Percentiles rank a stretch among this genome's conserved stretches.
These are phyloP conservation scores for Pichia gijzeniarum DNA, from an alignment of 805 yeast species.

Conservation along the genomic window DNA sequence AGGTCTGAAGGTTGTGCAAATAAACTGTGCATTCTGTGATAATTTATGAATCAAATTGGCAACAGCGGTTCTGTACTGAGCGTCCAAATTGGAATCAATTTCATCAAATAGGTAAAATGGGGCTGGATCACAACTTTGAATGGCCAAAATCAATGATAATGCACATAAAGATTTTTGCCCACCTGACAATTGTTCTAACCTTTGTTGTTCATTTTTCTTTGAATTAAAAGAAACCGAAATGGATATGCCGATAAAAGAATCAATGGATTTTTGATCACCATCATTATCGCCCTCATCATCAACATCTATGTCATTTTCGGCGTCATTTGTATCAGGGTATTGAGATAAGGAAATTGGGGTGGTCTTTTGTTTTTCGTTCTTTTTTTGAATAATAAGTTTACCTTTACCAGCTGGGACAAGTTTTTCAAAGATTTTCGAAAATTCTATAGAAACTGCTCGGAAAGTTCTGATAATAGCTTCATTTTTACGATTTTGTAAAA, in stretches of 20 bases:
- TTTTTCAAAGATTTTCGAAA: slow-evolving; percentile 66
- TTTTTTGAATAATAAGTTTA: slow-evolving; percentile 55
- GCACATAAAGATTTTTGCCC: slow-evolving; percentile 98
- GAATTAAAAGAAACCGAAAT: slow-evolving; percentile 88
- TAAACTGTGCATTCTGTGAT: slow-evolving; percentile 74
- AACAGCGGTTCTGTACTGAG: slow-evolving; percentile 84
- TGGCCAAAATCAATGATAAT: slow-evolving; percentile 84
- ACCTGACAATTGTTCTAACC: slow-evolving; percentile 89
- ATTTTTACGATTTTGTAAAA: slow-evolving; percentile 70
- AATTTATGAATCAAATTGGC: slow-evolving; percentile 66
- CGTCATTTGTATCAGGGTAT: slow-evolving; percentile 10
- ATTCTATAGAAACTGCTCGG: slow-evolving; percentile 65
- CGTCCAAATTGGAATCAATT: slow-evolving; percentile 91
- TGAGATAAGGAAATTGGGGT: slow-evolving; percentile 14
- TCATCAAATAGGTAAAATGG: slow-evolving; percentile 96
- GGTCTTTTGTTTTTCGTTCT: slow-evolving; percentile 15
- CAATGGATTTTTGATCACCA: slow-evolving; percentile 29
- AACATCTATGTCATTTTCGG: slow-evolving; percentile 13
- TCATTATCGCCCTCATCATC: slow-evolving; percentile 19
- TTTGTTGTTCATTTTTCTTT: slow-evolving; percentile 74
- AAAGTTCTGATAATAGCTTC: slow-evolving; percentile 78
- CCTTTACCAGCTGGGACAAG: slow-evolving; percentile 85
- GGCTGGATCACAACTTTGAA: slow-evolving; percentile 93
- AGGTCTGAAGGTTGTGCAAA: slow-evolving; percentile 93
- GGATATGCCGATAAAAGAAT: slow-evolving; percentile 72